These are phyloP conservation scores for Populus hybrid DNA, from an alignment of 441 rosid genomes.

Conservation along the genomic window DNA sequence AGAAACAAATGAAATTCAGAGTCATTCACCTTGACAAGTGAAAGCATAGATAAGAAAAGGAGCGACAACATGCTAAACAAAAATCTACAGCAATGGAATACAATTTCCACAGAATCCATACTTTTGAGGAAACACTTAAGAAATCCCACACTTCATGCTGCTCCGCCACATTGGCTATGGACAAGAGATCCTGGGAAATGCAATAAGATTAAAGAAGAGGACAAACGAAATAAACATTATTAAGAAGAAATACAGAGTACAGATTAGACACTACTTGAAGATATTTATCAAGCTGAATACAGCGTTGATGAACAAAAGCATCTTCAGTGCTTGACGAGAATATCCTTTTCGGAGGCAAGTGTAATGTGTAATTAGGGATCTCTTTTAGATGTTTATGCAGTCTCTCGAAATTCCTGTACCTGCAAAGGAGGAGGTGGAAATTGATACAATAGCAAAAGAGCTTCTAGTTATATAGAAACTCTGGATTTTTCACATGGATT, in stretches of 20 bases:
- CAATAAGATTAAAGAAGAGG: slow-evolving; percentile 18
- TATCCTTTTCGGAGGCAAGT: slow-evolving; percentile 97
- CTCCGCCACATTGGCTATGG: slow-evolving; percentile 97
- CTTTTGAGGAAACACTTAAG: slow-evolving; percentile 87
- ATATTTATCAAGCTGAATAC: slow-evolving; percentile 94
- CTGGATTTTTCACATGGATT: slow-evolving; percentile 2
- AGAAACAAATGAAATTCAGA: slow-evolving; percentile 17
- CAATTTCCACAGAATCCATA: slow-evolving; percentile 29
- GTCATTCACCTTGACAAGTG: slow-evolving; percentile 4
- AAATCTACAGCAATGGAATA: background rate
- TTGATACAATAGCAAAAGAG: slow-evolving; percentile 1
- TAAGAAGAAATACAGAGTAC: slow-evolving; percentile 16
- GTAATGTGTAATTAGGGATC: slow-evolving; percentile 91
- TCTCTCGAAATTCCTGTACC: slow-evolving; percentile 96
- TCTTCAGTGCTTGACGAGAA: slow-evolving; percentile 99
- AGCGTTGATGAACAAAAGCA: slow-evolving; percentile 96
- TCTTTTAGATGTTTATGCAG: slow-evolving; percentile 93
- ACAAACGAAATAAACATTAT: slow-evolving; percentile 9
- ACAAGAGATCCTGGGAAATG: slow-evolving; percentile 77
- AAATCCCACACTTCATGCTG: slow-evolving; percentile 99
- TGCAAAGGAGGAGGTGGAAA: slow-evolving; percentile 35
- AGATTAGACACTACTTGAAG: slow-evolving; percentile 57
- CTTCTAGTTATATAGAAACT: background rate
- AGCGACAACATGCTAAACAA: background rate
- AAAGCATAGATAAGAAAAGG: background rate